These are phyloP conservation scores for Phialophora verrucosa DNA, from an alignment of 2,329 filamentous ascomycete species.

Conservation along the genomic window DNA sequence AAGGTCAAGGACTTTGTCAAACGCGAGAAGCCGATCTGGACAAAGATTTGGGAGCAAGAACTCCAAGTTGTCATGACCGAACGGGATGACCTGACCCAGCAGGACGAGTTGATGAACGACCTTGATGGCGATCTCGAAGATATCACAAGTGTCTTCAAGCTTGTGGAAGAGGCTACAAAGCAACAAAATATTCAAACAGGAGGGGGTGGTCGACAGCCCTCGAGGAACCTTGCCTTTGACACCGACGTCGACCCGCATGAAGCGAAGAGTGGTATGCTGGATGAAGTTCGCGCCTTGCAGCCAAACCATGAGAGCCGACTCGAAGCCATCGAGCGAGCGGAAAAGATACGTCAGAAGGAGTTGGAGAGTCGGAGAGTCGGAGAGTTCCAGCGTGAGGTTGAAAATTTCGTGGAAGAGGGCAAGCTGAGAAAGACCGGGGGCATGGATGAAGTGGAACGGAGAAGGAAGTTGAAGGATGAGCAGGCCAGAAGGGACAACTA, in stretches of 20 bases:
- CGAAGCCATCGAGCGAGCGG: conserved; percentile 96
- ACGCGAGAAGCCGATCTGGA: conserved; percentile 94
- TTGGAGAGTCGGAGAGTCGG: conserved; percentile 74
- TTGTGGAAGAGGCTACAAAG: conserved; percentile 98
- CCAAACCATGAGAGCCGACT: conserved; percentile 92
- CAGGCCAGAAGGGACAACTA: conserved; percentile 76
- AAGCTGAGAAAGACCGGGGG: conserved; percentile 96
- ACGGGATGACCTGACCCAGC: conserved; percentile 90
- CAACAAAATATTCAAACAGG: conserved; percentile 80
- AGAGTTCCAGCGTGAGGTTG: conserved; percentile 84
- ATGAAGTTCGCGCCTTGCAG: conserved; percentile 89
- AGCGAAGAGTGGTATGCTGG: conserved; percentile 88
- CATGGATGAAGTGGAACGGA: conserved; percentile 88
- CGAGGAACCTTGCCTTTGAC: conserved; percentile 57
- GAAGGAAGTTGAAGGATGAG: conserved; percentile 84
- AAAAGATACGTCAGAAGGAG: conserved; percentile 88
- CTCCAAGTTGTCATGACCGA: conserved; percentile 95
- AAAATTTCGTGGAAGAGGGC: conserved; percentile 82
- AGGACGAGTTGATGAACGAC: conserved; percentile 93
- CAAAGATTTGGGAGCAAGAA: conserved; percentile 99
- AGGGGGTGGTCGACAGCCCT: conserved; percentile 40
- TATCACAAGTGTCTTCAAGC: conserved; percentile 86
- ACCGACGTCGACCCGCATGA: conserved; percentile 71
- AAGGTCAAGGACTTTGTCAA: conserved; percentile 92
- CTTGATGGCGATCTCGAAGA: conserved; percentile 94